phyloP scores from a whole-genome alignment of 805 yeast species.

The Yarrowia sp. region DNA sequence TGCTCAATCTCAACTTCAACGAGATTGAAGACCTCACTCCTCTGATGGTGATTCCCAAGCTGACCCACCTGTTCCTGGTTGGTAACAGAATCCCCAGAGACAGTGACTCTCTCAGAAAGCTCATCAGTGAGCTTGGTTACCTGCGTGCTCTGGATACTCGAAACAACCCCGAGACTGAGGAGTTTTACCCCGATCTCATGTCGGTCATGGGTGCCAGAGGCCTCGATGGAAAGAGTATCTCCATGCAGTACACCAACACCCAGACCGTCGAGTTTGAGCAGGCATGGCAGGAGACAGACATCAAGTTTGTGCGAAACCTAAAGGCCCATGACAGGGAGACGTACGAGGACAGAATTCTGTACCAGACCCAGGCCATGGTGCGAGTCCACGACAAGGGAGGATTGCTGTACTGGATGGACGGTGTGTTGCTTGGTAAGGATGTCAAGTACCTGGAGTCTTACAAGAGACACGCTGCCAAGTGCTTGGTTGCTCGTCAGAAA shows the following conservation, averaged over 20 bases:
- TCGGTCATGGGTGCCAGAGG: neutral
- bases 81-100: conserved; percentile 44
- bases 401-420: conserved; percentile 15
- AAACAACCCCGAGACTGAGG: conserved; percentile 24
- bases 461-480: conserved; percentile 20
- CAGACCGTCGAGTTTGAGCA: conserved; percentile 17
- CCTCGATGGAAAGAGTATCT: neutral
- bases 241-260: conserved; percentile 19
- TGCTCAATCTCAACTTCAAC: conserved; percentile 49
- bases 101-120: neutral
- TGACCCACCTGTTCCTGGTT: conserved; percentile 45
- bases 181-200: conserved; percentile 24
- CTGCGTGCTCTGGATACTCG: conserved; percentile 18
- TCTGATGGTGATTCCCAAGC: conserved; percentile 45
- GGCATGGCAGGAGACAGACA: conserved; percentile 23
- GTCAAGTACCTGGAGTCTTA: conserved; percentile 6
- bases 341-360: conserved; percentile 25
- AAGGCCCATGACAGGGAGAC: conserved; percentile 10
- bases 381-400: conserved; percentile 20
- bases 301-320: conserved; percentile 9
- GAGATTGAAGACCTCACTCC: conserved; percentile 45
- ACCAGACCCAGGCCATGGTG: conserved; percentile 32
- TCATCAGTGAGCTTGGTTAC: conserved; percentile 6
- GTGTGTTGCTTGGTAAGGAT: conserved; percentile 16
- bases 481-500: conserved; percentile 5